These are phyloP conservation scores for Sungouiozyma intestinalis DNA, from an alignment of 805 yeast genomes.

Conservation along the genomic window DNA sequence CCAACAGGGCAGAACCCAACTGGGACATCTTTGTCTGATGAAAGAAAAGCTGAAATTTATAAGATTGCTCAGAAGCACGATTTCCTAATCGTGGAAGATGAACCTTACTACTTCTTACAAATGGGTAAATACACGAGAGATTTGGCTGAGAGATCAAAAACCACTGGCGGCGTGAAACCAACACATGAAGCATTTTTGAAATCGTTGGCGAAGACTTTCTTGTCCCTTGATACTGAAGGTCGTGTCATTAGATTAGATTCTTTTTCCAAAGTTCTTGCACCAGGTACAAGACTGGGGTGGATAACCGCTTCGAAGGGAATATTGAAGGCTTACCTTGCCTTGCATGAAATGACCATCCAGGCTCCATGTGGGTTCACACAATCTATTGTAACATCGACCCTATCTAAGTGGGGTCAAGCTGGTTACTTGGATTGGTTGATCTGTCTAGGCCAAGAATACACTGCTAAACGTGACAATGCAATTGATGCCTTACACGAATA, in stretches of 20 bases:
- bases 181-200: conserved; percentile 56
- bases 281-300: conserved; percentile 88
- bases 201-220: conserved; percentile 64
- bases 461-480: conserved; percentile 79
- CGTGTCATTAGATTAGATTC: conserved; percentile 85
- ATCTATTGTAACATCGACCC: conserved; percentile 55
- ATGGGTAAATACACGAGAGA: conserved; percentile 66
- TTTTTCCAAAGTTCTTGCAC: conserved; percentile 84
- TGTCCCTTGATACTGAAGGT: conserved; percentile 73
- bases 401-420: conserved; percentile 80
- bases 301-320: conserved; percentile 59
- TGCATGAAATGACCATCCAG: conserved; percentile 76
- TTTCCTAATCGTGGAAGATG: conserved; percentile 83
- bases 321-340: conserved; percentile 54
- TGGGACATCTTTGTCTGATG: conserved; percentile 69
- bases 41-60: conserved; percentile 71
- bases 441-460: conserved; percentile 72
- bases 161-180: conserved; percentile 10
- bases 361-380: conserved; percentile 74
- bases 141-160: conserved; percentile 24
- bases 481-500: conserved; percentile 59
- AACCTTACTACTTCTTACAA: conserved; percentile 94
- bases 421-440: conserved; percentile 88
- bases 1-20: conserved; percentile 98
- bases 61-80: conserved; percentile 76